Evolutionary conservation across 495 filamentous ascomycete species (phyloP), one percentile per base, ranked within the genome.

Genomic region (Penicillium herquei): DNA sequence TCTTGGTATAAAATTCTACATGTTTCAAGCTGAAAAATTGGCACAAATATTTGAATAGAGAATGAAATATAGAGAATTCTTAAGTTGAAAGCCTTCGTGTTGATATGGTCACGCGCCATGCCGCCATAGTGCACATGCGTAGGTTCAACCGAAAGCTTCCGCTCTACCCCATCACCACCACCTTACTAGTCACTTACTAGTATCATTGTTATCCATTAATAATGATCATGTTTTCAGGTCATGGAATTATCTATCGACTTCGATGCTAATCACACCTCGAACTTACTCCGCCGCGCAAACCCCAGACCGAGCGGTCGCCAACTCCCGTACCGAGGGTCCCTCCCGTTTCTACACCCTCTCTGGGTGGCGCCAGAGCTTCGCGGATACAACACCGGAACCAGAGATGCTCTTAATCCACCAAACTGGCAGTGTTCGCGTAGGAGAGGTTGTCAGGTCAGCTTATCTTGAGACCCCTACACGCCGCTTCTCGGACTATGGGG

Each of bases 351-450:
- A 64, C 48, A 64, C 75, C 26, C 61, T 74, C 41, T 49, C 65
- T n/a, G 78, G 78, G 52, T 81, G 78, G 78, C 63, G 57, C 21
- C 54, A 68, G 33, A 57, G 57, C 41, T 56, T 54, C 14, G 45
- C 58, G 16, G 58, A 66, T 54, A 41, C 56, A 18, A 32, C 39
- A 17, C 58, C 56, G 39, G 56, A 60, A 21, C 52, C 65, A 54
- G 69, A 77, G 45, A 98, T 98, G 94, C 80, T 97, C 31, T 83
- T 98, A 69, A 74, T 95, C 49, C 87, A 96, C 71, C 93, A 97
- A 70, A 76, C 84, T 39, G 93, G 93, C 58, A 90, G 81, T 71
- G 88, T 97, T 59, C 94, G 91, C 61, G 88, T 98, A 54, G 95
- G 94, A 53, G 91, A 98, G 70, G 85, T 98, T 34, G 83, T 96